Conservation (phyloP, 1,139 yeast species). For the Zygosaccharomyces sapae region DNA sequence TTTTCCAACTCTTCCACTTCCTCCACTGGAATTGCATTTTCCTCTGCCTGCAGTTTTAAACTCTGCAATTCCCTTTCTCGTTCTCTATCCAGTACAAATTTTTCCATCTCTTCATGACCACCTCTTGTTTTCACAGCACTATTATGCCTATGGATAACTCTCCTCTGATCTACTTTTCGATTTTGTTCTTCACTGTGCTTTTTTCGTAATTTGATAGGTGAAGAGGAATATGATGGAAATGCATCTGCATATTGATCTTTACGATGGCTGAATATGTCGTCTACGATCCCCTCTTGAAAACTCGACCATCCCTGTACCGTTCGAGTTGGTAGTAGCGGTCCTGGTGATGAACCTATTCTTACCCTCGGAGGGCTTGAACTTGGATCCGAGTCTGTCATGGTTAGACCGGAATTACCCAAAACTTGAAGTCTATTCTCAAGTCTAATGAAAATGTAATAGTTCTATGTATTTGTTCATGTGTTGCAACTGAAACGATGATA, state of each 20-base stretch:
- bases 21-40: slow-evolving; percentile 22
- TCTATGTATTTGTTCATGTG: too few species aligned
- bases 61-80: slow-evolving; percentile 17
- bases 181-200: slow-evolving; percentile 9
- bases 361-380: slow-evolving; percentile 87
- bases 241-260: slow-evolving; percentile 6
- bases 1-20: slow-evolving; percentile 19
- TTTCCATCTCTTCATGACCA: slow-evolving; percentile 27
- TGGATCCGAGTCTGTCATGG: slow-evolving; percentile 29
- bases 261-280: slow-evolving; percentile 8
- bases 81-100: slow-evolving; percentile 26
- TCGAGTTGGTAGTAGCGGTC: neutral
- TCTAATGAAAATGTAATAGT: too few species aligned
- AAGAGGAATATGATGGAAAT: slow-evolving; percentile 12
- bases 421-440: neutral
- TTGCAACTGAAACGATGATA: too few species aligned
- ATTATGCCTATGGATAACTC: slow-evolving; percentile 14
- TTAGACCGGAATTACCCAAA: neutral
- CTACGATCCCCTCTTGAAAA: slow-evolving; percentile 8
- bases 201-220: slow-evolving; percentile 9
- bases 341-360: slow-evolving; percentile 47
- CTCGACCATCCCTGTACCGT: neutral
- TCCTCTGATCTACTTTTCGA: slow-evolving; percentile 8
- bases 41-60: slow-evolving; percentile 23
- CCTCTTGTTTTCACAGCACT: slow-evolving; percentile 22